Conservation (phyloP, 169 alveolate species). For the Perkinsus olseni region DNA sequence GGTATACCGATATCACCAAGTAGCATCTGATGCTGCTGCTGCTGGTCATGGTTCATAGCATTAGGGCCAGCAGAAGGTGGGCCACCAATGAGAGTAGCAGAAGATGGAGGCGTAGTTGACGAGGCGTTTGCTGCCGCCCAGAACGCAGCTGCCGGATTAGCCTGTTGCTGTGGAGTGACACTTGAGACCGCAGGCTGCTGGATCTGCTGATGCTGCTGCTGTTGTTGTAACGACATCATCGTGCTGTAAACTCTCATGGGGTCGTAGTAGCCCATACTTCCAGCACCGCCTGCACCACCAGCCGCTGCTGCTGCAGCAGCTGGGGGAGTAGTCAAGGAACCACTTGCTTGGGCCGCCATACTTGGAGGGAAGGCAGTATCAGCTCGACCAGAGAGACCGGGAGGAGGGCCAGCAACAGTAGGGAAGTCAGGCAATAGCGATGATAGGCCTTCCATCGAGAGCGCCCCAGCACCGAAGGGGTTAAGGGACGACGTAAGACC, state of each 20-base stretch:
- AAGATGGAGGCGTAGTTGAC: not conserved
- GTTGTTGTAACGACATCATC: not conserved
- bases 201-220: not conserved
- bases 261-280: not conserved
- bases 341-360: not conserved
- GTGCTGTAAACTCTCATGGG: not conserved
- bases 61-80: not conserved
- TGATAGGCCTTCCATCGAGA: not conserved
- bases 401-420: not conserved
- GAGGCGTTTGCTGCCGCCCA: not conserved
- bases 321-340: not conserved
- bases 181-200: not conserved
- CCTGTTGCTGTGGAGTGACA: not conserved
- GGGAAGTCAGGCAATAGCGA: not conserved
- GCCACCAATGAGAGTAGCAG: not conserved
- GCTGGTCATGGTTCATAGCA: not conserved
- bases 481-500: not conserved
- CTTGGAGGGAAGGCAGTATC: not conserved
- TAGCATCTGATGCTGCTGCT: not conserved
- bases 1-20: too few relatives aligned
- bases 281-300: not conserved
- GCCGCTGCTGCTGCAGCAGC: not conserved
- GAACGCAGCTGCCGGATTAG: not conserved
- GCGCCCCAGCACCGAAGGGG: not conserved
- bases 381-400: not conserved